Conservation (phyloP, 441 rosid species). For the Isatis lusitanica region DNA sequence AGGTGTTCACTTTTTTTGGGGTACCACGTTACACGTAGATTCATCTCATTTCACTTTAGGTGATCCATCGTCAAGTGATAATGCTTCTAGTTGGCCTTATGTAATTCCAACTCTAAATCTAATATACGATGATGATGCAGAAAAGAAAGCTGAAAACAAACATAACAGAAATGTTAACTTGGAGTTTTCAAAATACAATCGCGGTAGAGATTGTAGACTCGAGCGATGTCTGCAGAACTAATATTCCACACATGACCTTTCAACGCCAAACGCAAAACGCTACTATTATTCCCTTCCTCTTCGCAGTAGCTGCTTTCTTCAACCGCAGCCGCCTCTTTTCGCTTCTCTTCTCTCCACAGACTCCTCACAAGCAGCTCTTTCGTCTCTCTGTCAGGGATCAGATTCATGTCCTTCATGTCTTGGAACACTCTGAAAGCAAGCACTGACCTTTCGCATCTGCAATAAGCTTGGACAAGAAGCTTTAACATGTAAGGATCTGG, state of each 20-base stretch:
- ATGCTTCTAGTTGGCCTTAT: not conserved
- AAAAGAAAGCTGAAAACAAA: not conserved
- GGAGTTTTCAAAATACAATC: constrained; percentile 38
- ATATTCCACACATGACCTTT: constrained; percentile 82
- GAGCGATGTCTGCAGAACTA: constrained; percentile 63
- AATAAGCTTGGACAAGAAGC: constrained; percentile 72
- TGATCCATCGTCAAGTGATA: not conserved
- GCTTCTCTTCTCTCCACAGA: constrained; percentile 91
- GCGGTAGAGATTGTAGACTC: constrained; percentile 57
- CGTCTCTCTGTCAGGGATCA: constrained; percentile 64
- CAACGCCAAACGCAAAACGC: constrained; percentile 54
- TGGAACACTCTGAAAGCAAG: constrained; percentile 80
- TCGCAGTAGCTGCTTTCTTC: constrained; percentile 53
- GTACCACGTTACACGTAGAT: not conserved
- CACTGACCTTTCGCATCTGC: constrained; percentile 73
- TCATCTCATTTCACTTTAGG: not conserved
- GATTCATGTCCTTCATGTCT: constrained; percentile 63
- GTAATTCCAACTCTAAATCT: not conserved
- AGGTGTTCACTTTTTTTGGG: not conserved
- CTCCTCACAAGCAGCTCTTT: constrained; percentile 81
- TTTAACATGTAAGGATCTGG: constrained; percentile 78
- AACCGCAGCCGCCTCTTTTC: constrained; percentile 80
- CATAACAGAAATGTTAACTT: not conserved
- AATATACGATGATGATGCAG: not conserved
- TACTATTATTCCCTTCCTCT: constrained; percentile 30